phyloP scores from a whole-genome alignment of 495 filamentous ascomycete genomes.

The Sphaerosporella brunnea region DNA sequence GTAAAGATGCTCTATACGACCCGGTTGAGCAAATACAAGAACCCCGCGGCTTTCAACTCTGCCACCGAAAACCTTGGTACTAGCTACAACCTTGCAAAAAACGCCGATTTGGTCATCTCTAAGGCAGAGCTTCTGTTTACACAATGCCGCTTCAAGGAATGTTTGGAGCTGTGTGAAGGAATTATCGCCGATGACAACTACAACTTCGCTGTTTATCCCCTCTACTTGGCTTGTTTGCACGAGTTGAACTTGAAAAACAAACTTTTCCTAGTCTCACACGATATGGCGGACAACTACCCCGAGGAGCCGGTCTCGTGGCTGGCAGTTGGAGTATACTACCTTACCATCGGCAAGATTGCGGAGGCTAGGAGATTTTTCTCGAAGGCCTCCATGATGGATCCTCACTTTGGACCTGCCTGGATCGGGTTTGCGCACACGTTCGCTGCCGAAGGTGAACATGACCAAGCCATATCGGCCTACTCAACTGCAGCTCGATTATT shows the following conservation, averaged over 20 bases:
- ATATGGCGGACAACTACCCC: constrained; percentile 79
- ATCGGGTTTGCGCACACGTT: constrained; percentile 99
- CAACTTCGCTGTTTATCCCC: constrained; percentile 72
- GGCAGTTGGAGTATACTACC: constrained; percentile 89
- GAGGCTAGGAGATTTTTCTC: constrained; percentile 92
- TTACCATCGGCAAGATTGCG: constrained; percentile 70
- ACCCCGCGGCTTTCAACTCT: constrained; percentile 62
- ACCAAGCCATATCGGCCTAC: constrained; percentile 96
- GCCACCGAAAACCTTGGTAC: constrained; percentile 81
- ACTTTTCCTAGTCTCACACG: constrained; percentile 85
- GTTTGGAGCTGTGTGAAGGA: constrained; percentile 62
- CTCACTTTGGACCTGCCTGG: constrained; percentile 95
- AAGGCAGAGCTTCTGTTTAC: constrained; percentile 84
- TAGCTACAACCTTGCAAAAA: constrained; percentile 73
- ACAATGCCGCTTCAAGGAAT: constrained; percentile 79
- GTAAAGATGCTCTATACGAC: constrained; percentile 95
- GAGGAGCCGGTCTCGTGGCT: constrained; percentile 82
- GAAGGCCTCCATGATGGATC: constrained; percentile 91
- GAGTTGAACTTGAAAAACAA: constrained; percentile 72
- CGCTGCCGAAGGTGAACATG: constrained; percentile 98
- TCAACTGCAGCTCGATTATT: constrained; percentile 89
- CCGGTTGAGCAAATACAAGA: constrained; percentile 86
- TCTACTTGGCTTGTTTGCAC: constrained; percentile 83
- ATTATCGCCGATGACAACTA: constrained; percentile 68
- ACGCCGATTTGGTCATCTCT: constrained; percentile 85